These are phyloP conservation scores for Pyracantha coccinea DNA, from an alignment of 331 rosid genomes.

Conservation along the genomic window DNA sequence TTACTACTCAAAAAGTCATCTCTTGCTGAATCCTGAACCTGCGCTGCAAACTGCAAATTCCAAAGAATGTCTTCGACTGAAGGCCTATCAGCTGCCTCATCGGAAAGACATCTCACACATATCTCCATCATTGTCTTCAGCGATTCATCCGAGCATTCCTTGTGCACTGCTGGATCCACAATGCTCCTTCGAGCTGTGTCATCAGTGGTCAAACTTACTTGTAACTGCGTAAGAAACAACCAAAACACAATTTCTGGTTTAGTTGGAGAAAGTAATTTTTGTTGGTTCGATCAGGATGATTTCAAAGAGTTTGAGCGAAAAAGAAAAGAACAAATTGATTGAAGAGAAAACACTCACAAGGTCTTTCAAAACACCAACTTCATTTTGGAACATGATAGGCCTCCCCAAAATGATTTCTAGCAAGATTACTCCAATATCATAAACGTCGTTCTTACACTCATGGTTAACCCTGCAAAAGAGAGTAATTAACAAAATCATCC, in stretches of 20 bases:
- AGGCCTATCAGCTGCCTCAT: conserved; percentile 51
- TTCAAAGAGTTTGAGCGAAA: neutral
- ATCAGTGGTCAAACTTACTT: conserved; percentile 62
- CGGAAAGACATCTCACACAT: conserved; percentile 70
- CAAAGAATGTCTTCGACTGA: conserved; percentile 87
- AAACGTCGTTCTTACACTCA: conserved; percentile 76
- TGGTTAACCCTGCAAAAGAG: conserved; percentile 39
- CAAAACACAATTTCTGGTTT: neutral
- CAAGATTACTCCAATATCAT: conserved; percentile 80
- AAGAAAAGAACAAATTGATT: neutral
- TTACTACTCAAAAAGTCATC: conserved; percentile 28
- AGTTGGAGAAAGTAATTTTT: neutral
- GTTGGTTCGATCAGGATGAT: neutral
- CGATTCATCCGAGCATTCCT: conserved; percentile 74
- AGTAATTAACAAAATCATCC: neutral
- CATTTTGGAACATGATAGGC: conserved; percentile 71
- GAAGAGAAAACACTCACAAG: conserved; percentile 55
- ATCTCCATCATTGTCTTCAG: conserved; percentile 78
- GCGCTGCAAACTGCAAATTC: conserved; percentile 93
- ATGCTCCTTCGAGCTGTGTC: conserved; percentile 75
- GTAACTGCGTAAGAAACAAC: conserved; percentile 38
- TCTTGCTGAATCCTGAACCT: conserved; percentile 65
- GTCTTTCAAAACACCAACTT: conserved; percentile 71
- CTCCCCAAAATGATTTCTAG: conserved; percentile 84
- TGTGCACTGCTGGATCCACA: conserved; percentile 66